Evolutionary conservation across 768 basidiomycete species (phyloP), one percentile per base, ranked within the genome.

Genomic region (Chalciporus pseudorubinellus): DNA sequence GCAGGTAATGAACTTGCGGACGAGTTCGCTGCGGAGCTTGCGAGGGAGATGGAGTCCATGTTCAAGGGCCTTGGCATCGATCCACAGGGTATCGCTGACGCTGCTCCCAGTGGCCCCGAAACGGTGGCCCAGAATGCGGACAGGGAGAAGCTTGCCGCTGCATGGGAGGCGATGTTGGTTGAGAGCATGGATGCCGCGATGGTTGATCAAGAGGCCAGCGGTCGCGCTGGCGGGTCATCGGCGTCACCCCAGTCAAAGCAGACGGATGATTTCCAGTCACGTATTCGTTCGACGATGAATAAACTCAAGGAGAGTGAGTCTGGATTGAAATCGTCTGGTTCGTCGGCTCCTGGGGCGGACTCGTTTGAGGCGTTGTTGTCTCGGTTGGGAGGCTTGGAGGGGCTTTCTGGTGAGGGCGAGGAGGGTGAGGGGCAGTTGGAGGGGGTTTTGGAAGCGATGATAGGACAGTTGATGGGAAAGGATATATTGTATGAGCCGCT

Each of bases 401-500:
- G 73, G 44, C 61, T 76, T 10, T 67, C 72, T 10, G 75, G 60
- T 1, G 72, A 70, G 9, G 63, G 59, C 2, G 70, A 67, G 12
- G 69, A 74, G 21, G 65, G 70, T 22, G 80, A 82, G 2, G 74
- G 75, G 1, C 80, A 83, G 21, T 63, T 93, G 12, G 79, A 85
- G 39, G 80, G 76, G 1, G 71, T 92, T 53, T 74, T 95, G 9
- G 90, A 94, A 65, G 78, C 66, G 21, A 87, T 95, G 65, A 67
- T 68, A 66, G 57, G 66, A 3, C 63, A 66, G 34, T 55, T 70
- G 28, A 70, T 68, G 68, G 36, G 58, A 33, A 70, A 68, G 33
- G 63, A 70, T 0, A 55, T 70, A 81, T 70, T 95, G n/a, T 87
- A 93, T 57, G 90, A 92, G 40, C 92, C 93, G 0, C 64, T 95